Percentiles rank a stretch among this genome's conserved stretches.
phyloP scores from a whole-genome alignment of 2,329 filamentous ascomycete species.

The Fusarium sororula region DNA sequence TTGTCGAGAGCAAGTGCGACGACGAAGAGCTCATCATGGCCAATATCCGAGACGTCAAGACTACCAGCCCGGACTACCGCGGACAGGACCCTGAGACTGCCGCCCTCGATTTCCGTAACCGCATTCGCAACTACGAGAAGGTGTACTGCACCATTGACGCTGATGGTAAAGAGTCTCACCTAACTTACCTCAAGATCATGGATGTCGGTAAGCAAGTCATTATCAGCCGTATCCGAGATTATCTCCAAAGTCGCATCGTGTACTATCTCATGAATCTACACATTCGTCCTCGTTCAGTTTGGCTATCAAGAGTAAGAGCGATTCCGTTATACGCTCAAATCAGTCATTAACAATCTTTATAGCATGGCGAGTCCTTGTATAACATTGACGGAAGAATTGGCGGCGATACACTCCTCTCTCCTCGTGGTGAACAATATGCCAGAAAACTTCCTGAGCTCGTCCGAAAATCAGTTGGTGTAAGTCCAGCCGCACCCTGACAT shows the following conservation, averaged over 20 bases:
- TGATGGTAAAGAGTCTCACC: conserved; percentile 78
- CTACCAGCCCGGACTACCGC: conserved; percentile 91
- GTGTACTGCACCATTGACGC: conserved; percentile 94
- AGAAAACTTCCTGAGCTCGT: conserved; percentile 85
- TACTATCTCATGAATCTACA: conserved; percentile 99
- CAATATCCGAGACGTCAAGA: conserved; percentile 98
- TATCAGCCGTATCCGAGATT: conserved; percentile 97
- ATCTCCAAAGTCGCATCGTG: conserved; percentile 93
- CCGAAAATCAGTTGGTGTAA: conserved; percentile 84
- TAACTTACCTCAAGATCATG: conserved; percentile 97
- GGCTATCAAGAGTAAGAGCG: conserved; percentile 83
- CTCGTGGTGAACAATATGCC: conserved; percentile 88
- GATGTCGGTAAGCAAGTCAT: conserved; percentile 95
- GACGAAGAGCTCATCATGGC: conserved; percentile 96
- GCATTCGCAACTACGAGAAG: conserved; percentile 97
- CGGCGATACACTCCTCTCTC: conserved; percentile 87
- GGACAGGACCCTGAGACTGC: conserved; percentile 94
- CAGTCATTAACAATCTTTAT: conserved; percentile 14
- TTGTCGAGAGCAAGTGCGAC: conserved; percentile 97
- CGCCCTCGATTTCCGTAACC: conserved; percentile 89
- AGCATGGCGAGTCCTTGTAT: conserved; percentile 95
- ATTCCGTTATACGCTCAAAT: not conserved
- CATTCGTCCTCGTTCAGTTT: conserved; percentile 95
- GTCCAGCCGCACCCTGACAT: conserved; percentile 41
- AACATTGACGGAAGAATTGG: conserved; percentile 93